phyloP scores from a whole-genome alignment of 371 early-diverging fungal genomes.

The Rhizomucor pusillus region DNA sequence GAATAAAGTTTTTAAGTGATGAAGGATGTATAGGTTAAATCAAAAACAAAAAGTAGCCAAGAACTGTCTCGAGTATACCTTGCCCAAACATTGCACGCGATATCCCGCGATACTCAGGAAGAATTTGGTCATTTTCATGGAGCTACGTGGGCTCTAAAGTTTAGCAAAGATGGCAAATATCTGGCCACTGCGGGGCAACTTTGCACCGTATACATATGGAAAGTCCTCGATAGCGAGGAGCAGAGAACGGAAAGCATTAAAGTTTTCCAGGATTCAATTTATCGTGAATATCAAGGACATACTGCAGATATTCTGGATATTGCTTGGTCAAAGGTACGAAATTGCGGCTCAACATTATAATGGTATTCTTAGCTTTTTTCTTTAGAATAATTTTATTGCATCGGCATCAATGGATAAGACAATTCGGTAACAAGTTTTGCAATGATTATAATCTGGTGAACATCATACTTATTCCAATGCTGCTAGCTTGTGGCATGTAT shows the following conservation, averaged over 20 bases:
- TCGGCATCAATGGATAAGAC: conserved; percentile 83
- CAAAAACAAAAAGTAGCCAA: conserved; percentile 8
- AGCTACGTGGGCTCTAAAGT: conserved; percentile 59
- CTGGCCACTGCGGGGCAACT: conserved; percentile 80
- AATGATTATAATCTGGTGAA: no score
- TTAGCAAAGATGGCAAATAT: conserved; percentile 75
- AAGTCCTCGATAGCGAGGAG: conserved; percentile 31
- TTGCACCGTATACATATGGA: conserved; percentile 70
- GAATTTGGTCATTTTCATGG: conserved; percentile 4
- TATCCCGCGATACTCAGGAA: conserved; percentile 8
- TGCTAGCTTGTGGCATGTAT: conserved; percentile 77
- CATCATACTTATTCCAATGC: neutral
- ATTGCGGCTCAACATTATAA: neutral
- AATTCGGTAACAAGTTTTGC: conserved; percentile 35
- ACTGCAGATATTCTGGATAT: conserved; percentile 70
- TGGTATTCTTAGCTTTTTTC: neutral
- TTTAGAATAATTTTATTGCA: conserved; percentile 68
- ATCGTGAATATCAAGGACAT: conserved; percentile 71
- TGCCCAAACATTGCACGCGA: conserved; percentile 5
- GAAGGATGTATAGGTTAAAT: conserved; percentile 6
- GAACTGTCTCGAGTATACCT: conserved; percentile 4
- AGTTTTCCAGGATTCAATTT: conserved; percentile 66
- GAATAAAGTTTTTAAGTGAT: neutral
- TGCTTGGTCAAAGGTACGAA: conserved; percentile 71
- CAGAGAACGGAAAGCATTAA: conserved; percentile 26